These are phyloP conservation scores for Tricharina praecox DNA, from an alignment of 495 filamentous ascomycete genomes.

Conservation along the genomic window DNA sequence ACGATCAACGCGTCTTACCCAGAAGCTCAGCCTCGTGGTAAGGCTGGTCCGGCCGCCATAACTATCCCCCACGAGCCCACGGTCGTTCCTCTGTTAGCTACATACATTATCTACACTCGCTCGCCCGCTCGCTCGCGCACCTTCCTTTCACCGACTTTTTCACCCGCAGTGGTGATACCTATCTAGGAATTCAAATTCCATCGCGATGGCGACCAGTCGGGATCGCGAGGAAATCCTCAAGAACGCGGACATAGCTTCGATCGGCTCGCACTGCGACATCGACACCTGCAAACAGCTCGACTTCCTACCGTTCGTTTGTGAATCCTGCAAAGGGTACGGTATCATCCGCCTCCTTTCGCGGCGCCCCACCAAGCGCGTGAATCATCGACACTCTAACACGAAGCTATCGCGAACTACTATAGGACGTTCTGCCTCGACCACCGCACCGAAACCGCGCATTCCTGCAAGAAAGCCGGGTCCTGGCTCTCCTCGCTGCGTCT, in stretches of 20 bases:
- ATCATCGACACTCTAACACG: conserved; percentile 5
- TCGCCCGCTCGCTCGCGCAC: too few species aligned
- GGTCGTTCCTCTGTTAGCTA: too few species aligned
- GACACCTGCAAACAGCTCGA: conserved; percentile 84
- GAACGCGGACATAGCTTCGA: conserved; percentile 25
- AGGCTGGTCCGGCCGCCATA: too few species aligned
- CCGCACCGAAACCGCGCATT: conserved; percentile 70
- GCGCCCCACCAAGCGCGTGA: background rate
- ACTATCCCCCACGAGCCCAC: too few species aligned
- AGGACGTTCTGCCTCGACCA: conserved; percentile 89
- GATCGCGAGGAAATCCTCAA: conserved; percentile 2
- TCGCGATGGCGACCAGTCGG: too few species aligned
- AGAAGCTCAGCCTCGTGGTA: too few species aligned
- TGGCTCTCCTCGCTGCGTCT: conserved; percentile 55
- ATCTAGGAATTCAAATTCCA: too few species aligned
- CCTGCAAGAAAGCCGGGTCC: conserved; percentile 63
- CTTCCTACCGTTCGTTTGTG: conserved; percentile 90
- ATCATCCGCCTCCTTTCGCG: background rate
- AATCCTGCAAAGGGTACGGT: conserved; percentile 48
- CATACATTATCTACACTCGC: too few species aligned
- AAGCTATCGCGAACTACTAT: conserved; percentile 15
- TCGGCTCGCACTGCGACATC: conserved; percentile 84
- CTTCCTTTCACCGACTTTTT: too few species aligned
- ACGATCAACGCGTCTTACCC: too few species aligned
- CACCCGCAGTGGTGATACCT: too few species aligned